phyloP scores from a whole-genome alignment of 2,329 filamentous ascomycete species.

The Epichloe festucae region DNA sequence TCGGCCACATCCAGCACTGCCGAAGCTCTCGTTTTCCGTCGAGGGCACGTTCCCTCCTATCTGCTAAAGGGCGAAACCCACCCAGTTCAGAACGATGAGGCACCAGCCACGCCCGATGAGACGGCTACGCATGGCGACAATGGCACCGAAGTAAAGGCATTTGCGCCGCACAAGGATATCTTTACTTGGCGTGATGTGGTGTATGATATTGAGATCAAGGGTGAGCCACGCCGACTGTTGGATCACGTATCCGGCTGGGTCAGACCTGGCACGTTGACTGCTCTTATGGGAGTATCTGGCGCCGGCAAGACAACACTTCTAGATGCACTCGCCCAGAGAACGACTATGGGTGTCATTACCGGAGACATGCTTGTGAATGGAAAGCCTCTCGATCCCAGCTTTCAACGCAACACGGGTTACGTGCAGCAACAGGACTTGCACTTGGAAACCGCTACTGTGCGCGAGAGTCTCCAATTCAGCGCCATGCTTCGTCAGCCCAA shows the following conservation, averaged over 20 bases:
- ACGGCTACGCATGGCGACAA: constrained; percentile 7
- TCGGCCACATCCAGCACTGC: constrained; percentile 49
- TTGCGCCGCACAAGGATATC: constrained; percentile 38
- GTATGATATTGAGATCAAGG: constrained; percentile 61
- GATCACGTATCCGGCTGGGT: constrained; percentile 81
- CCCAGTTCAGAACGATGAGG: constrained; percentile 18
- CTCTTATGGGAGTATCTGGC: constrained; percentile 52
- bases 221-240: constrained; percentile 55
- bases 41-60: constrained; percentile 35
- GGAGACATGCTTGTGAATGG: constrained; percentile 56
- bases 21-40: constrained; percentile 56
- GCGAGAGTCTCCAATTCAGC: constrained; percentile 40
- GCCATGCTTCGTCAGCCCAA: constrained; percentile 45
- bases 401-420: constrained; percentile 54
- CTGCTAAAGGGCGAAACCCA: constrained; percentile 20
- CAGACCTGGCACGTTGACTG: constrained; percentile 76
- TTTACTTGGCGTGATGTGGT: constrained; percentile 72
- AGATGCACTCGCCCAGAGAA: constrained; percentile 33
- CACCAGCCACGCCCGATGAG: constrained; percentile 12
- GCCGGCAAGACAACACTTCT: constrained; percentile 32
- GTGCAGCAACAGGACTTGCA: constrained; percentile 55
- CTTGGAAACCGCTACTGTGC: constrained; percentile 40
- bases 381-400: constrained; percentile 38
- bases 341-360: constrained; percentile 47
- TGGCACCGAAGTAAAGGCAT: constrained; percentile 14